Percentiles rank a stretch among this genome's conserved stretches.
These are phyloP conservation scores for Avicennia marina DNA, from an alignment of 257 asterid genomes.

Conservation along the genomic window DNA sequence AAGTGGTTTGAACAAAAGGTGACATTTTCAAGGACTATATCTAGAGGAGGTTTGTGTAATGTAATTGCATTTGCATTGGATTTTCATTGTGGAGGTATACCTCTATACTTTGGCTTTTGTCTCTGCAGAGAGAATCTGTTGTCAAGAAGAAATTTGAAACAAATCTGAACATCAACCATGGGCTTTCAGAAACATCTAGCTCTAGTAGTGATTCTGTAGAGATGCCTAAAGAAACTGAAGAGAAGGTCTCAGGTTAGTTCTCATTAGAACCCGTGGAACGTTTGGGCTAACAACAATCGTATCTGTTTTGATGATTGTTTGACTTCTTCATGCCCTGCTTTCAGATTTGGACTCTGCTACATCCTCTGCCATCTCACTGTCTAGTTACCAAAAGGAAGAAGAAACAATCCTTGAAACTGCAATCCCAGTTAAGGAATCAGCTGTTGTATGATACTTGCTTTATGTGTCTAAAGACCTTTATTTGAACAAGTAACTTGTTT, in stretches of 20 bases:
- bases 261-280: slow-evolving; percentile 1
- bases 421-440: slow-evolving; percentile 61
- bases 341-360: slow-evolving; percentile 25
- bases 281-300: too few species aligned
- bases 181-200: slow-evolving; percentile 25
- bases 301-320: too few species aligned
- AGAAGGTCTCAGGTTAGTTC: slow-evolving; percentile 54
- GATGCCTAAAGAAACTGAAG: slow-evolving; percentile 20
- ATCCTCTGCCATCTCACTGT: slow-evolving; percentile 20
- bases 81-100: too few species aligned
- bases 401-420: slow-evolving; percentile 11
- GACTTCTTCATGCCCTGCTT: too few species aligned
- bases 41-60: too few species aligned
- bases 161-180: slow-evolving; percentile 24
- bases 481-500: background rate
- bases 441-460: slow-evolving; percentile 26
- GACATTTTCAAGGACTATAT: too few species aligned
- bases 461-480: background rate
- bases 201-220: slow-evolving; percentile 21
- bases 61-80: too few species aligned
- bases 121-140: slow-evolving; percentile 74
- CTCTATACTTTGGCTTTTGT: too few species aligned
- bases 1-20: too few species aligned
- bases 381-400: slow-evolving; percentile 20
- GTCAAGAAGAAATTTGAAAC: slow-evolving; percentile 61